phyloP scores from a whole-genome alignment of 2,329 filamentous ascomycete species.

The Diaporthe aspalathi region DNA sequence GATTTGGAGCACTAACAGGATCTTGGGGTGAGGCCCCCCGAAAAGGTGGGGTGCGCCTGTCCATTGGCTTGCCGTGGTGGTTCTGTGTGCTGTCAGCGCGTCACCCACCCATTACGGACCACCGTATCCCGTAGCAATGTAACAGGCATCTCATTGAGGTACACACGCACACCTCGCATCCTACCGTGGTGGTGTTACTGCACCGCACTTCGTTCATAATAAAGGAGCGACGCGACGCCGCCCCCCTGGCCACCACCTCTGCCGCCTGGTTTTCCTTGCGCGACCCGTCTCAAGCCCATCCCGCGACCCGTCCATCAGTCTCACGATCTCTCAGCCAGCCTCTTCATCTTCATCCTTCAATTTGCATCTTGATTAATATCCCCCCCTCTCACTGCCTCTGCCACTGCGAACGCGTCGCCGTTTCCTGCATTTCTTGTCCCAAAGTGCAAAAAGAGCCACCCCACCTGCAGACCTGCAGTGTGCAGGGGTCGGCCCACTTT shows the following conservation, averaged over 20 bases:
- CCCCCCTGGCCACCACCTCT: constrained; percentile 24
- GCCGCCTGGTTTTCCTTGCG: constrained; percentile 24
- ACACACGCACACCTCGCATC: too few relatives aligned
- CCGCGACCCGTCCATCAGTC: constrained; percentile 2
- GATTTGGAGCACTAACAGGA: too few relatives aligned
- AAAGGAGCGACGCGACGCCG: constrained; percentile 29
- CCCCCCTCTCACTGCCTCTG: not conserved
- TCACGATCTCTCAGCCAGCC: not conserved
- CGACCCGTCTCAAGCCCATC: constrained; percentile 30
- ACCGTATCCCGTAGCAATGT: too few relatives aligned
- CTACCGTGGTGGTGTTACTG: not conserved
- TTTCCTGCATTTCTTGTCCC: constrained; percentile 1
- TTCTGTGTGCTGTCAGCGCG: constrained; percentile 26
- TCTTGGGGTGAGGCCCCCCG: not conserved
- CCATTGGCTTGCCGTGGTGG: constrained; percentile 4
- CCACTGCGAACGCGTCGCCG: not conserved
- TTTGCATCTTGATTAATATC: not conserved
- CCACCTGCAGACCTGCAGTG: constrained; percentile 4
- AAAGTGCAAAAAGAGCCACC: not conserved
- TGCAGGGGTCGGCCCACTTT: constrained; percentile 21
- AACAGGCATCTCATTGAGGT: too few relatives aligned
- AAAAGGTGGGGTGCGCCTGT: not conserved
- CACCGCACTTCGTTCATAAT: constrained; percentile 24
- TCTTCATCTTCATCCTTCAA: not conserved
- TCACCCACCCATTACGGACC: not conserved